phyloP scores from a whole-genome alignment of 495 filamentous ascomycete genomes.

The Aspergillus conjunctus region DNA sequence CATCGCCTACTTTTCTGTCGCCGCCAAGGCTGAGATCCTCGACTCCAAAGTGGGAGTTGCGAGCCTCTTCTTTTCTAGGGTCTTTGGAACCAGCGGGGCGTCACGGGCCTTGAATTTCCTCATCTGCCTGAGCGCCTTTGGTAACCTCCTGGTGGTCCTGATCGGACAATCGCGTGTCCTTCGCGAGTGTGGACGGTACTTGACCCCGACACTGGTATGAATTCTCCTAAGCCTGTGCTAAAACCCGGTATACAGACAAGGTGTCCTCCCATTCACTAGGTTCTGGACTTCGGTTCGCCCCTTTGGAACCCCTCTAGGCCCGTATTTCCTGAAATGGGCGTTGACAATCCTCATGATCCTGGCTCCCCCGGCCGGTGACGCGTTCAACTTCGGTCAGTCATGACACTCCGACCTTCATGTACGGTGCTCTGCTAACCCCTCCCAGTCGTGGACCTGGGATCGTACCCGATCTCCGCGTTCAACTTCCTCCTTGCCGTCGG shows the following conservation, averaged over 20 bases:
- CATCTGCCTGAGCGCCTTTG: conserved; percentile 64
- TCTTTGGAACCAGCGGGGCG: conserved; percentile 57
- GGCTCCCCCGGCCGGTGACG: conserved; percentile 67
- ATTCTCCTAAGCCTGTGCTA: not conserved
- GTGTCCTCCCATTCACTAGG: conserved; percentile 61
- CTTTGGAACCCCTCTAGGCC: conserved; percentile 62
- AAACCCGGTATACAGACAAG: conserved; percentile 49
- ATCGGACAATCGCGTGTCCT: conserved; percentile 60
- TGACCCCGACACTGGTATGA: not conserved
- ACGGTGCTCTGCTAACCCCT: not conserved
- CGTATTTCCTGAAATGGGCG: conserved; percentile 60
- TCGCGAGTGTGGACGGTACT: conserved; percentile 57
- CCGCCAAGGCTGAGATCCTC: conserved; percentile 54
- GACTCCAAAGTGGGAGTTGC: conserved; percentile 57
- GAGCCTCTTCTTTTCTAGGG: conserved; percentile 59
- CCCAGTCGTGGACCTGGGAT: conserved; percentile 55
- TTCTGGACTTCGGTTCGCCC: conserved; percentile 67
- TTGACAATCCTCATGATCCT: conserved; percentile 66
- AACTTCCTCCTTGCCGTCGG: conserved; percentile 55
- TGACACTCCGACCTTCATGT: not conserved
- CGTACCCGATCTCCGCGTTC: conserved; percentile 58
- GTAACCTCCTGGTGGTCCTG: conserved; percentile 62
- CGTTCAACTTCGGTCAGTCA: conserved; percentile 59
- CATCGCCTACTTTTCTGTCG: conserved; percentile 63
- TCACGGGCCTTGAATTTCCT: conserved; percentile 60